phyloP scores from a whole-genome alignment of 176 grass and related monocot genomes.

The Hordeum vulgare region MorexV3_pseudomolecules_assembly NC_058518.1:310238033-310238532 shows the following conservation, averaged over 20 bases:
- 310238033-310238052: constrained; percentile 28
- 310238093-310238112: constrained; percentile 70
- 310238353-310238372: not conserved
- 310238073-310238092: constrained; percentile 35
- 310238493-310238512: not conserved
- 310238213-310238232: constrained; percentile 61
- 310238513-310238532: not conserved
- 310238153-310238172: constrained; percentile 41
- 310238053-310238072: constrained; percentile 11
- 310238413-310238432: not conserved
- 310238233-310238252: too few species aligned
- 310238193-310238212: constrained; percentile 25
- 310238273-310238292: not conserved
- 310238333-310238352: not conserved
- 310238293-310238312: not conserved
- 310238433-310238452: not conserved
- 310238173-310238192: constrained; percentile 54
- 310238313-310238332: constrained; percentile 7
- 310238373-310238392: not conserved
- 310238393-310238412: not conserved
- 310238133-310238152: constrained; percentile 33
- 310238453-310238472: not conserved
- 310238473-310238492: too few species aligned
- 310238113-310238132: constrained; percentile 45
- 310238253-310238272: not conserved